Conservation (phyloP, 108 stramenopile species). For the Nitzschia palea region DNA sequence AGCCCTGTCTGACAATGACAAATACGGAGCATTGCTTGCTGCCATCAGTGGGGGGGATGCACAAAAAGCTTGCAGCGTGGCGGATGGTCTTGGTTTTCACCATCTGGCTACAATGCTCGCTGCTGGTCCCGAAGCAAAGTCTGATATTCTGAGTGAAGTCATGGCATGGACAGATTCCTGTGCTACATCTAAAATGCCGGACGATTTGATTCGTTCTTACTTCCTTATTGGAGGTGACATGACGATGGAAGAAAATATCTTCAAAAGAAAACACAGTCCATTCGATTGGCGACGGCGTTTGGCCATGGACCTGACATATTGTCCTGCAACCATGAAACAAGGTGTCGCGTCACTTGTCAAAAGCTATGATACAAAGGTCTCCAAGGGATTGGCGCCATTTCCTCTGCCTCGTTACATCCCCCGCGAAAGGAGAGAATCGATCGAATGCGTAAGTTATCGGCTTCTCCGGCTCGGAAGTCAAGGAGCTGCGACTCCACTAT, state of each 20-base stretch:
- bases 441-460: constrained; percentile 52
- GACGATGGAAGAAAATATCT: constrained; percentile 54
- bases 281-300: constrained; percentile 79
- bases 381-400: constrained; percentile 51
- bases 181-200: constrained; percentile 32
- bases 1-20: constrained; percentile 16
- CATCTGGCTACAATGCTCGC: constrained; percentile 64
- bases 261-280: constrained; percentile 27
- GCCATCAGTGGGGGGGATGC: constrained; percentile 71
- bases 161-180: constrained; percentile 48
- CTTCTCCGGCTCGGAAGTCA: constrained; percentile 41
- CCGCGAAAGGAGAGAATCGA: not conserved
- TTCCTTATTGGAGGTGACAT: constrained; percentile 51
- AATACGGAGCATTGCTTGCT: constrained; percentile 57
- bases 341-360: constrained; percentile 38
- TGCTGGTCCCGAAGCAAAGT: constrained; percentile 29
- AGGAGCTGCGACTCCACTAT: not conserved
- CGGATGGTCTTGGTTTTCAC: constrained; percentile 45
- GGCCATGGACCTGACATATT: constrained; percentile 54
- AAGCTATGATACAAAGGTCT: constrained; percentile 54
- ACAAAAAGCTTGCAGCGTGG: constrained; percentile 51
- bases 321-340: constrained; percentile 11
- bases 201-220: constrained; percentile 48
- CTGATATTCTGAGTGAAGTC: constrained; percentile 37
- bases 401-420: constrained; percentile 38